Evolutionary conservation across 805 yeast genomes (phyloP), one percentile per base, ranked within the genome.

Genomic region (Scheffersomyces spartinae): DNA sequence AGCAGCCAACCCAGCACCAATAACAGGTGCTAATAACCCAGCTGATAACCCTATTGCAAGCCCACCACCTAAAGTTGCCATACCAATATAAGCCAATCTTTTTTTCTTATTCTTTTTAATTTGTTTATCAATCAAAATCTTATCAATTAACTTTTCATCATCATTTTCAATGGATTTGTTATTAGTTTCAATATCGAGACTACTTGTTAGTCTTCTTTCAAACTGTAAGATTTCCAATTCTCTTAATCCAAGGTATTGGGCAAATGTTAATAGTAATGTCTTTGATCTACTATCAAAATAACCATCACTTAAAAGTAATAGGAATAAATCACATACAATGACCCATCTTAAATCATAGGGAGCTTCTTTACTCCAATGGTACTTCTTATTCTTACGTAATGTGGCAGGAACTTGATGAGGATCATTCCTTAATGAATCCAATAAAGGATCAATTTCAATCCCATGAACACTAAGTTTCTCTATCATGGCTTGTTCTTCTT

Each of bases 1-100:
- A 3, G 97, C 97, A 2, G 97, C 98, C 15, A 91, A 45, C 42
- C 99, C 99, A 2, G 97, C 97, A 26, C 97, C 97, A 42, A 91
- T 93, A 3, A 93, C 94, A 0, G 99, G 99, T 0, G 98, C 98
- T 23, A 91, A 56, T 22, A 91, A 52, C 5, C 99, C 99, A 6
- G 95, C 97, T 32, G 95, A 83, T 11, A 91, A 59, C 2, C 99
- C 99, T 31, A 91, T 70, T 2, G 91, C 94, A 13, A 91, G 58
- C 1, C 95, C 86, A 2, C 99, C 99, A 15, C 97, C 97, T 9
- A 86, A 65, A 6, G 97, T 91, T 0, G 99, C 99, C 25, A 91
- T 55, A 1, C 97, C 99, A 34, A 91, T 81, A 42, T 82, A 85
- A 26, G 84, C 77, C 47, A 83, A 57, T 43, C 86, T 76, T 43